A percentile compares a stretch with the other conserved stretches of the same genome.
Evolutionary conservation across 768 basidiomycete species (phyloP).

Genomic region (Rhizopogon vinicolor): DNA sequence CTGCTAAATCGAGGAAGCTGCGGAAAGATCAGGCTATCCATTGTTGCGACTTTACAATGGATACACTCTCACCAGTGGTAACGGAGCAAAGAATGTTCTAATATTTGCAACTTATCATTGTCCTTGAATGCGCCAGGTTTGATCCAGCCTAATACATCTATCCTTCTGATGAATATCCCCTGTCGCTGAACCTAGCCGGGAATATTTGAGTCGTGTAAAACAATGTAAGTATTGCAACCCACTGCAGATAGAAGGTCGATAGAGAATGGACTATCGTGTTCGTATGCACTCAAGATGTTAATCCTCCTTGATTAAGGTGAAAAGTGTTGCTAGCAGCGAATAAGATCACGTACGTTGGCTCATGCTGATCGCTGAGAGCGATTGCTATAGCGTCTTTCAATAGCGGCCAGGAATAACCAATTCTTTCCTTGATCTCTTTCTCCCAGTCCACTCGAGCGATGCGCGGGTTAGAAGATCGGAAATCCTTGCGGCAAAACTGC

Average conservation of each 20-base stretch:
- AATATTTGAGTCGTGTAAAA: not conserved
- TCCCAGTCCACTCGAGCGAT: slow-evolving; percentile 20
- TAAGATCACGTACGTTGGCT: slow-evolving; percentile 17
- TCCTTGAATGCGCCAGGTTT: slow-evolving; percentile 34
- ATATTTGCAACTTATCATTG: slow-evolving; percentile 31
- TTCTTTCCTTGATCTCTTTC: slow-evolving; percentile 19
- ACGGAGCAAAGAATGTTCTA: slow-evolving; percentile 47
- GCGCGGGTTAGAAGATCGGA: slow-evolving; percentile 9
- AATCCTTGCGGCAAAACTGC: slow-evolving; percentile 9
- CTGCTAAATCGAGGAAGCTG: slow-evolving; percentile 55
- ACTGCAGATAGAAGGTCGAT: slow-evolving; percentile 57
- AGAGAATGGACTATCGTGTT: slow-evolving; percentile 47
- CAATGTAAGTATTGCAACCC: slow-evolving; percentile 6
- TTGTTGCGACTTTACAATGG: not conserved
- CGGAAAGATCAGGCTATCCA: not conserved
- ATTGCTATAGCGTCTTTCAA: slow-evolving; percentile 16
- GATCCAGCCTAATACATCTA: slow-evolving; percentile 50
- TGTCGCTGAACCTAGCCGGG: slow-evolving; percentile 47
- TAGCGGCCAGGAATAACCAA: slow-evolving; percentile 21
- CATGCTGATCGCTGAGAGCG: slow-evolving; percentile 13
- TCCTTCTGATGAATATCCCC: slow-evolving; percentile 48
- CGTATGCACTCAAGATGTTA: slow-evolving; percentile 49
- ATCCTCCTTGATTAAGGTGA: slow-evolving; percentile 23
- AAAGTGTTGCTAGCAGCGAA: not conserved
- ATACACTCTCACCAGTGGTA: slow-evolving; percentile 48